Conservation (phyloP, 2,329 filamentous ascomycete genomes). For the Nemania sp. region DNA sequence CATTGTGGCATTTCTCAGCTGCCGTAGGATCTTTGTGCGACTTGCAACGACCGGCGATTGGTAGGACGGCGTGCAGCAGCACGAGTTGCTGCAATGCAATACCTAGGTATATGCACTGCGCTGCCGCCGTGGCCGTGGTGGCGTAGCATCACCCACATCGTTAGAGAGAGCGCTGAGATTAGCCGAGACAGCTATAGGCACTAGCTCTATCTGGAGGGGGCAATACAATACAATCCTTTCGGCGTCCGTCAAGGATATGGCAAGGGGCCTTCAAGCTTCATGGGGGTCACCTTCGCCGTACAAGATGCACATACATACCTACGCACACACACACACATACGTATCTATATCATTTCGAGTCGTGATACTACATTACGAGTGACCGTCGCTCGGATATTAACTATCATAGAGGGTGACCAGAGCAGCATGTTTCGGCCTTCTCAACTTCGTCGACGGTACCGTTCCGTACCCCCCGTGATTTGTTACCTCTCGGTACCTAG, state of each 20-base stretch:
- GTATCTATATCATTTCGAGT: neutral
- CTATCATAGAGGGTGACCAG: constrained; percentile 8
- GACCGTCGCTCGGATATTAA: constrained; percentile 3
- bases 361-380: constrained; percentile 9
- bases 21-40: constrained; percentile 33
- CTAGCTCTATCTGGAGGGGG: constrained; percentile 2
- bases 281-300: neutral
- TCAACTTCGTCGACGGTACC: constrained; percentile 2
- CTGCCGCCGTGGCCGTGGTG: constrained; percentile 30
- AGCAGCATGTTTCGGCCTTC: neutral
- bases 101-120: constrained; percentile 18
- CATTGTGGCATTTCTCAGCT: constrained; percentile 35
- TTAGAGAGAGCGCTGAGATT: constrained; percentile 28
- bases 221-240: constrained; percentile 1
- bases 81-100: constrained; percentile 32
- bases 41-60: constrained; percentile 27
- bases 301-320: too few species aligned
- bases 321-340: constrained; percentile 3
- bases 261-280: constrained; percentile 6
- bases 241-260: constrained; percentile 9
- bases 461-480: constrained; percentile 16
- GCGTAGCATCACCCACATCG: constrained; percentile 22
- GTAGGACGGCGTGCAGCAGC: constrained; percentile 22
- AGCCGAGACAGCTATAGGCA: constrained; percentile 24
- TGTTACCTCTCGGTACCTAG: constrained; percentile 27